Percentiles rank a stretch among this genome's conserved stretches.
These are phyloP conservation scores for Stygiomarasmius scandens DNA, from an alignment of 1,284 basidiomycete species.

Conservation along the genomic window DNA sequence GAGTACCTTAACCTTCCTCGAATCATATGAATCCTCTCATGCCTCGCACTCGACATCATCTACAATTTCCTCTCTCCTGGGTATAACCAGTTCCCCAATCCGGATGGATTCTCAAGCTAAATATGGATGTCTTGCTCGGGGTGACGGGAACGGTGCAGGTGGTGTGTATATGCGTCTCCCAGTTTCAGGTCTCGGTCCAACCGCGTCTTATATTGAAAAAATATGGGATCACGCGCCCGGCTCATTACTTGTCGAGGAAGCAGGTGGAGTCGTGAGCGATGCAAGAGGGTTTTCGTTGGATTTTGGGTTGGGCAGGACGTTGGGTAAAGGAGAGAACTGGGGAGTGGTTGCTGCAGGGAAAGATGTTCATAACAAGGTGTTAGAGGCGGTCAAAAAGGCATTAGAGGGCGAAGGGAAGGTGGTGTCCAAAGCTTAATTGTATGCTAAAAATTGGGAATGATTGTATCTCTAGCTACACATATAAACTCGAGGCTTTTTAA, in stretches of 20 bases:
- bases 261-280: slow-evolving; percentile 87
- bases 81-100: slow-evolving; percentile 68
- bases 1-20: slow-evolving; percentile 74
- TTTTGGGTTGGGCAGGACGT: slow-evolving; percentile 86
- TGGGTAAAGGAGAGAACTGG: slow-evolving; percentile 73
- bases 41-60: slow-evolving; percentile 86
- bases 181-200: slow-evolving; percentile 60
- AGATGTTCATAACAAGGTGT: slow-evolving; percentile 65
- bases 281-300: slow-evolving; percentile 80
- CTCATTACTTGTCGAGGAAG: slow-evolving; percentile 83
- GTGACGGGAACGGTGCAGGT: slow-evolving; percentile 59
- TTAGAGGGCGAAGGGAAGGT: background rate
- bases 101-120: slow-evolving; percentile 99
- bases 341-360: slow-evolving; percentile 84
- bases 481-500: background rate
- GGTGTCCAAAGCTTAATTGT: too few relatives aligned
- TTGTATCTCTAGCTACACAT: too few relatives aligned
- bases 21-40: slow-evolving; percentile 93
- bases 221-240: slow-evolving; percentile 98
- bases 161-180: slow-evolving; percentile 92
- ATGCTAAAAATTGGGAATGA: too few relatives aligned
- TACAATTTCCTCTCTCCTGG: slow-evolving; percentile 71
- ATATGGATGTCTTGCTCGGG: slow-evolving; percentile 86
- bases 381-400: slow-evolving; percentile 78
- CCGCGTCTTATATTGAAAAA: slow-evolving; percentile 74